Percentiles rank a stretch among this genome's conserved stretches.
Conservation (phyloP, 495 filamentous ascomycete genomes). For the Pyrenula massariospora region DNA sequence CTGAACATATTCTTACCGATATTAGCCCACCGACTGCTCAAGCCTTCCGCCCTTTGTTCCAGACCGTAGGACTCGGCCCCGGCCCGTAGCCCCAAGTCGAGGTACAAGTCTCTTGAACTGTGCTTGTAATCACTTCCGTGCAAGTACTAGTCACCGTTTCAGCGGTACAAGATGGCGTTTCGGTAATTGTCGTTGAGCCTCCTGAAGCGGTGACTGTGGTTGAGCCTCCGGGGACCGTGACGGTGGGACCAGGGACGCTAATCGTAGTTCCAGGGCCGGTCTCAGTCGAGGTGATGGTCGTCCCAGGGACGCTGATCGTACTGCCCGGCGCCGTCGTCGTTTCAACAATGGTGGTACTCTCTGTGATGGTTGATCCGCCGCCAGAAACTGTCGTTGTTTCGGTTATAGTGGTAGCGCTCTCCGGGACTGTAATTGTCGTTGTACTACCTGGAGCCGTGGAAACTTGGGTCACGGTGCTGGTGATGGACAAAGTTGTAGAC, state of each 20-base stretch:
- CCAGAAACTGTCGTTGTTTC: background rate
- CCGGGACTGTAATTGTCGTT: background rate
- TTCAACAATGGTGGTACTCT: background rate
- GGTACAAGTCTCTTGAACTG: no score
- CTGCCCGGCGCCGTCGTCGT: background rate
- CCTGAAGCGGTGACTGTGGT: background rate
- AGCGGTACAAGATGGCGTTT: background rate
- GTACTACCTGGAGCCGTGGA: background rate
- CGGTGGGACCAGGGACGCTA: no score
- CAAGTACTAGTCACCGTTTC: background rate
- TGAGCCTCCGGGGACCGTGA: background rate
- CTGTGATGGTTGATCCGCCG: background rate
- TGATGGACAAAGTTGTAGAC: background rate
- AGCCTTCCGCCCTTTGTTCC: no score
- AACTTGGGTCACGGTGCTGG: background rate
- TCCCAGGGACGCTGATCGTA: background rate
- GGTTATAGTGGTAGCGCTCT: background rate
- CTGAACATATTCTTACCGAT: no score
- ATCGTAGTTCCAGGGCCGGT: background rate
- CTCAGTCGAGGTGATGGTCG: background rate
- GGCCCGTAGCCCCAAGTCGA: no score
- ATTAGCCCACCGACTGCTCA: no score
- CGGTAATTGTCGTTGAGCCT: background rate
- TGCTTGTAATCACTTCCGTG: no score
- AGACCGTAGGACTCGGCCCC: no score